Evolutionary conservation across 192 early-diverging fungal species (phyloP), one percentile per base, ranked within the genome.

Genomic region (Martensiomyces pterosporus): DNA sequence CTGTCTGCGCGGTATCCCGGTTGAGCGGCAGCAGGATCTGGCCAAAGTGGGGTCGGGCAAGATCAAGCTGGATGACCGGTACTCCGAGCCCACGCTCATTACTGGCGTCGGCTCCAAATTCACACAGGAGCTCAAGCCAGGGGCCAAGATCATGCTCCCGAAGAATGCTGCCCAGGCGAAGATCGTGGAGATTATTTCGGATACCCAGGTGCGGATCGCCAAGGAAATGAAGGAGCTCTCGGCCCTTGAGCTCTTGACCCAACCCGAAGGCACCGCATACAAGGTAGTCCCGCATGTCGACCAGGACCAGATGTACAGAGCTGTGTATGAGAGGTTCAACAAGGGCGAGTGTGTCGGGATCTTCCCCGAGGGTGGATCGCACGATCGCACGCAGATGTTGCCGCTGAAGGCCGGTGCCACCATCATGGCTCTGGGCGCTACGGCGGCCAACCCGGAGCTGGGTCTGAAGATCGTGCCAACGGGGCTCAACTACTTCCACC

Each of bases 301-400:
- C 60, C 94, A 98, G 72, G 67, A 77, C 27, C 76, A 81, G 1
- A 91, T 97, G 65, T 97, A 92, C 63, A 68, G 77, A n/a, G 67
- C 77, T 9, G 97, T 99, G 12, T 84, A 88, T 50, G 75, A 85
- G 13, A 80, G 86, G 8, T 59, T 99, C 24, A 80, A 87, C 51
- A 64, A 49, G 22, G 76, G 83, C 44, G 76, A 70, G 18, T 91
- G 91, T 57, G 85, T 99, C 6, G 92, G 92, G 13, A 99, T 99
- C 49, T 99, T 99, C 71, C 97, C 97, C 5, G 97, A 97, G 50
- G 94, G 97, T 35, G 97, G 97, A 12, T 89, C 86, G 58, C 97
- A 99, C 75, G 97, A 99, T 68, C 88, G 94, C 43, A 80, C 91
- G 4, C 87, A 96, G 55, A 87, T 99, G 80, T 67, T 99, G 43